Percentiles rank a stretch among this genome's conserved stretches.
These are phyloP conservation scores for Luzula sylvatica DNA, from an alignment of 176 grass and related monocot genomes.

Conservation along the genomic window DNA sequence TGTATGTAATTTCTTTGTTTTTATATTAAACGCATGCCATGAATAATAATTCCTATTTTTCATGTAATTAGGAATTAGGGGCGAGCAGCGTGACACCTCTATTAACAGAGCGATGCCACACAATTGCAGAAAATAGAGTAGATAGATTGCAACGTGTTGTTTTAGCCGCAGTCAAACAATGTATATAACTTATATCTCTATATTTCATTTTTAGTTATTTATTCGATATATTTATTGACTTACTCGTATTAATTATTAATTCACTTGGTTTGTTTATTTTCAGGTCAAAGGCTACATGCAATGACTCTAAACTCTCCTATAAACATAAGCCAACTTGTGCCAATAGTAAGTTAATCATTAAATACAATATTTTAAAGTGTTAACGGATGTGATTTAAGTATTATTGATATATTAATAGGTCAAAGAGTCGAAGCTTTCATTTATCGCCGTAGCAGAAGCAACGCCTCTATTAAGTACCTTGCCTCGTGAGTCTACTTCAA, in stretches of 20 bases:
- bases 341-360: constrained; percentile 43
- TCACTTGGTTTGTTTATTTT: constrained; percentile 14
- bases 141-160: constrained; percentile 82
- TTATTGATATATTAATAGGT: constrained; percentile 32
- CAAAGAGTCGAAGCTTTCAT: constrained; percentile 48
- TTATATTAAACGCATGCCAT: constrained; percentile 2
- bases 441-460: constrained; percentile 80
- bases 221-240: background rate
- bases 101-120: constrained; percentile 60
- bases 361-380: background rate
- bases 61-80: constrained; percentile 64
- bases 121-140: constrained; percentile 74
- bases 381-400: background rate
- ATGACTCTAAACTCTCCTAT: constrained; percentile 74
- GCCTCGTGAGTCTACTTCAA: constrained; percentile 25
- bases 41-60: background rate
- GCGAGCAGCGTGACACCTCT: constrained; percentile 85
- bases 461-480: constrained; percentile 56
- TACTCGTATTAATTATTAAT: background rate
- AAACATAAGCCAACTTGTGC: constrained; percentile 39
- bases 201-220: background rate
- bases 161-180: constrained; percentile 93
- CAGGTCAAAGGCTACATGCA: constrained; percentile 82
- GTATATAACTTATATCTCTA: constrained; percentile 20
- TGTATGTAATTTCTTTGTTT: constrained; percentile 56